Evolutionary conservation across 306 rosid genomes (phyloP).

Genomic region (Mimosa bimucronata): DNA sequence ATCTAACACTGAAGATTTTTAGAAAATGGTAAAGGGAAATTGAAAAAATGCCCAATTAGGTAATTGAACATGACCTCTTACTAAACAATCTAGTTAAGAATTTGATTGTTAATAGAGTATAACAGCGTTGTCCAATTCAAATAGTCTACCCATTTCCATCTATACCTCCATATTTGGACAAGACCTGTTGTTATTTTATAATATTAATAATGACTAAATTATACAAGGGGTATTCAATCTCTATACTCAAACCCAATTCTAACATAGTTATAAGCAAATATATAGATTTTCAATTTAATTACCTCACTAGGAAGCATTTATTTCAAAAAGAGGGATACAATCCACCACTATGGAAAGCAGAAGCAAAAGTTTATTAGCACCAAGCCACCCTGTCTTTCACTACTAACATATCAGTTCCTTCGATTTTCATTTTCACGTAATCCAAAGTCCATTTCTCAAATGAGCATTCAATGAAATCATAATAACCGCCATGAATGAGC

Average conservation of each 20-base stretch:
- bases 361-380: conserved; percentile 54
- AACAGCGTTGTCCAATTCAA: too few species aligned
- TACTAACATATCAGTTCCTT: conserved; percentile 52
- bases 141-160: too few species aligned
- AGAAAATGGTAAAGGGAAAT: too few species aligned
- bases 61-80: too few species aligned
- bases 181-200: too few species aligned
- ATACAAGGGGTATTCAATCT: not conserved
- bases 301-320: not conserved
- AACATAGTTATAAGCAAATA: not conserved
- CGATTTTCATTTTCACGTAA: conserved; percentile 55
- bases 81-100: too few species aligned
- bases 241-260: not conserved
- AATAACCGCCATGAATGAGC: conserved; percentile 83
- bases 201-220: not conserved
- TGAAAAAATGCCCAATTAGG: too few species aligned
- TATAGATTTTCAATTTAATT: not conserved
- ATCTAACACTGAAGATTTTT: too few species aligned
- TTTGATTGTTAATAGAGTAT: too few species aligned
- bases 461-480: conserved; percentile 83
- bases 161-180: too few species aligned
- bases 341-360: conserved; percentile 12
- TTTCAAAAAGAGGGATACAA: conserved; percentile 3
- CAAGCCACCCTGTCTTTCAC: conserved; percentile 65
- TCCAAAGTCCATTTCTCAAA: conserved; percentile 98